Evolutionary conservation across 1,284 basidiomycete genomes (phyloP).

Genomic region (Ganoderma meredithae): DNA sequence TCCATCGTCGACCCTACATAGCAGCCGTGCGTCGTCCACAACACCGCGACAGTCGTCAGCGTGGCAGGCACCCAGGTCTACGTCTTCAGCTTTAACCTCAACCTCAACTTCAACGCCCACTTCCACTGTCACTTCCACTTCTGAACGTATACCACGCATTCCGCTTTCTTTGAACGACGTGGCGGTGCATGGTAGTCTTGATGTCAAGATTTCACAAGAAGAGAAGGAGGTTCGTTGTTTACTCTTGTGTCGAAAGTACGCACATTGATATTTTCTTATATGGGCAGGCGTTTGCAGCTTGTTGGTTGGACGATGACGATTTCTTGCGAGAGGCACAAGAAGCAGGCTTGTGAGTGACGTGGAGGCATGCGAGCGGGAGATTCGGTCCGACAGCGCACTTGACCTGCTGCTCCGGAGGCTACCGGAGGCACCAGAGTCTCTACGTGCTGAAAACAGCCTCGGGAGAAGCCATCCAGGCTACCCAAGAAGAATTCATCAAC

Average conservation of each 20-base stretch:
- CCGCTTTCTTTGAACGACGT: constrained; percentile 2
- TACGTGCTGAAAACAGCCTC: neutral
- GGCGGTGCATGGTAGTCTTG: neutral
- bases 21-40: neutral
- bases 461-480: neutral
- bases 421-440: neutral
- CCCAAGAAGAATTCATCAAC: constrained; percentile 8
- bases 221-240: constrained; percentile 23
- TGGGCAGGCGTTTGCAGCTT: constrained; percentile 22
- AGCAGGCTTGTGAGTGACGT: neutral
- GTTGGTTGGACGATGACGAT: constrained; percentile 22
- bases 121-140: neutral
- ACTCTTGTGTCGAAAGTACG: no score
- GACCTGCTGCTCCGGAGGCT: neutral
- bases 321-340: constrained; percentile 21
- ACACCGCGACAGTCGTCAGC: neutral
- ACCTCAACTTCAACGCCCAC: neutral
- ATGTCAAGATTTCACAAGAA: constrained; percentile 9
- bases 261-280: neutral
- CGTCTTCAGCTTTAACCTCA: neutral
- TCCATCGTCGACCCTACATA: neutral
- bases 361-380: constrained; percentile 15
- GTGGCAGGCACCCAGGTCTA: neutral
- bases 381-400: constrained; percentile 10
- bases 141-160: neutral